Percentiles rank a stretch among this genome's conserved stretches.
Evolutionary conservation across 2,329 filamentous ascomycete genomes (phyloP).

Genomic region (Cryphonectria parasitica): DNA sequence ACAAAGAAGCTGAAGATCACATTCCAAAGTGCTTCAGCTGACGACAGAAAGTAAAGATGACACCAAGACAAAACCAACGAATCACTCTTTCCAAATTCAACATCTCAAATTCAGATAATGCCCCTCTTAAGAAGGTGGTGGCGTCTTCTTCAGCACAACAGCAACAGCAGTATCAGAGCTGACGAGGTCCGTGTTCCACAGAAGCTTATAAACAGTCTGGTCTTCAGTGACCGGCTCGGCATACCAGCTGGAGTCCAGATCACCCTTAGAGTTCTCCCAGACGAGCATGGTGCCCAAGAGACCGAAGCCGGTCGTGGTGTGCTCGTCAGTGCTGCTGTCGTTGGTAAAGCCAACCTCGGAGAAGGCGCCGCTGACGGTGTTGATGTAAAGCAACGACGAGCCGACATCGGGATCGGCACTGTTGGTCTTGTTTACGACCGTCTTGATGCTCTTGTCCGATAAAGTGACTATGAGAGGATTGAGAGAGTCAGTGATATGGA

Average conservation of each 20-base stretch:
- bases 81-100: background rate
- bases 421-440: background rate
- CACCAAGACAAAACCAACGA: background rate
- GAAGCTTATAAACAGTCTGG: background rate
- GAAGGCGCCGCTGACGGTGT: background rate
- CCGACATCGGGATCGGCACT: background rate
- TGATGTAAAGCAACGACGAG: background rate
- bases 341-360: background rate
- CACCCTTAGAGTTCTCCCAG: background rate
- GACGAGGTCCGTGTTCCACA: slow-evolving; percentile 3
- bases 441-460: background rate
- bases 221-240: background rate
- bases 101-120: background rate
- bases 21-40: background rate
- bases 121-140: background rate
- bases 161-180: slow-evolving; percentile 3
- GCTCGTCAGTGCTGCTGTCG: background rate
- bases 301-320: background rate
- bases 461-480: background rate
- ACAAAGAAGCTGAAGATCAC: background rate
- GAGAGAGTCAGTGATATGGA: background rate
- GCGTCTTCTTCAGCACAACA: background rate
- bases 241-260: background rate
- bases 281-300: slow-evolving; percentile 5
- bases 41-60: background rate